These are phyloP conservation scores for Pseudogymnoascus sp. DNA, from an alignment of 2,329 filamentous ascomycete species.

Conservation along the genomic window DNA sequence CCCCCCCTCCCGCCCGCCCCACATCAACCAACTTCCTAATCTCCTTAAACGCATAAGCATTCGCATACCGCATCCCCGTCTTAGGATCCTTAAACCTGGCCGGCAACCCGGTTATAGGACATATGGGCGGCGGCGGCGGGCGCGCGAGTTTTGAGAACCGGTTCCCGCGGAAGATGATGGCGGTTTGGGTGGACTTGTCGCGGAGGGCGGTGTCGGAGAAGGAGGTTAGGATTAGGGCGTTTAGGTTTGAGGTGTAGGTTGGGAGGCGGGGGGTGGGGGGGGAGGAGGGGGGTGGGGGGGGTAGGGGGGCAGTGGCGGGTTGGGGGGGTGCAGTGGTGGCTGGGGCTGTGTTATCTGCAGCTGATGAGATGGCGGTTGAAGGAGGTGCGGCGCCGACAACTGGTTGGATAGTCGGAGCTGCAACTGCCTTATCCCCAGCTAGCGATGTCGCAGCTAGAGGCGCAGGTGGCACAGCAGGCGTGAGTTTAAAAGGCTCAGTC, in stretches of 20 bases:
- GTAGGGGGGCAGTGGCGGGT: neutral
- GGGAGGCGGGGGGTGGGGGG: neutral
- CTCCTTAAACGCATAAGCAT: slow-evolving; percentile 70
- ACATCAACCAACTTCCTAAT: slow-evolving; percentile 55
- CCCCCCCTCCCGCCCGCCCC: neutral
- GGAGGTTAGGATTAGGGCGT: slow-evolving; percentile 44
- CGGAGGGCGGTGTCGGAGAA: slow-evolving; percentile 42
- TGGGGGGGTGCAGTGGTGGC: neutral
- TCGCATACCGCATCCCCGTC: slow-evolving; percentile 75
- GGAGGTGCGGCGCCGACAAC: too few relatives aligned
- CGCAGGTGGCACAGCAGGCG: neutral
- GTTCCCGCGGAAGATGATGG: slow-evolving; percentile 47
- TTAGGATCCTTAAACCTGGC: slow-evolving; percentile 79
- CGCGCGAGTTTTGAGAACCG: slow-evolving; percentile 35
- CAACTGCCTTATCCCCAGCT: neutral
- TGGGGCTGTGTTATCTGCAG: neutral
- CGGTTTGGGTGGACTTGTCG: slow-evolving; percentile 45
- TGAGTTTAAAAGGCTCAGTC: neutral
- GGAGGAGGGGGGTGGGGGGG: neutral
- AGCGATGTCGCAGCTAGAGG: neutral
- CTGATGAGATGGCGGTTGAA: neutral
- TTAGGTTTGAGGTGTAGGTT: slow-evolving; percentile 5
- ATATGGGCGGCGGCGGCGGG: slow-evolving; percentile 40
- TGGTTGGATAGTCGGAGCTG: neutral
- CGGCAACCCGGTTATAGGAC: slow-evolving; percentile 72